Conservation (phyloP, 345 rosid species). For the Lenwebbia sp. region DNA sequence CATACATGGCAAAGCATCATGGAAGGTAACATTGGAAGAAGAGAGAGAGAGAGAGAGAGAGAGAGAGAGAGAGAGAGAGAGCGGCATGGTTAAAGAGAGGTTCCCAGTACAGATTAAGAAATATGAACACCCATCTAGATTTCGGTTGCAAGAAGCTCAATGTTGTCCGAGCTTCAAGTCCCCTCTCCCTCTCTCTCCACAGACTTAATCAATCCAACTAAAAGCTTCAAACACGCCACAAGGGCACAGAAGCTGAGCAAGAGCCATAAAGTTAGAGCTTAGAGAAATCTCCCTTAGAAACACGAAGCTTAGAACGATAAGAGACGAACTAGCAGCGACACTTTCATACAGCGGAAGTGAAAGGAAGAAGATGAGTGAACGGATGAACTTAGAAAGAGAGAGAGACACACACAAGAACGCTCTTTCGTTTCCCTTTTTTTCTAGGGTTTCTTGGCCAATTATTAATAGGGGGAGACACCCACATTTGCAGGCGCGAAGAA, state of each 20-base stretch:
- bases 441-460: background rate
- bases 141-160: background rate
- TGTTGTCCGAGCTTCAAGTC: background rate
- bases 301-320: background rate
- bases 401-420: background rate
- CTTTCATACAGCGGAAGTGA: background rate
- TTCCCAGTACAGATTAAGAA: background rate
- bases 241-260: background rate
- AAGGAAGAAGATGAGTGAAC: background rate
- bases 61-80: background rate
- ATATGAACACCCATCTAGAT: background rate
- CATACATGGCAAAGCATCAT: background rate
- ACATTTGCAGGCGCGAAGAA: constrained; percentile 49
- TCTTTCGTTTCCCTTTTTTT: background rate
- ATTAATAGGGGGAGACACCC: constrained; percentile 59
- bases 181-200: background rate
- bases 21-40: background rate
- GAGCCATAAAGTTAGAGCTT: background rate
- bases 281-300: background rate
- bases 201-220: background rate
- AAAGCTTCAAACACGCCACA: background rate
- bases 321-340: background rate
- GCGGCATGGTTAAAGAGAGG: background rate
- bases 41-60: background rate
- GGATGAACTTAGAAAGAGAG: background rate